phyloP scores from a whole-genome alignment of 768 basidiomycete species.

The Lanmaoa rubissima region DNA sequence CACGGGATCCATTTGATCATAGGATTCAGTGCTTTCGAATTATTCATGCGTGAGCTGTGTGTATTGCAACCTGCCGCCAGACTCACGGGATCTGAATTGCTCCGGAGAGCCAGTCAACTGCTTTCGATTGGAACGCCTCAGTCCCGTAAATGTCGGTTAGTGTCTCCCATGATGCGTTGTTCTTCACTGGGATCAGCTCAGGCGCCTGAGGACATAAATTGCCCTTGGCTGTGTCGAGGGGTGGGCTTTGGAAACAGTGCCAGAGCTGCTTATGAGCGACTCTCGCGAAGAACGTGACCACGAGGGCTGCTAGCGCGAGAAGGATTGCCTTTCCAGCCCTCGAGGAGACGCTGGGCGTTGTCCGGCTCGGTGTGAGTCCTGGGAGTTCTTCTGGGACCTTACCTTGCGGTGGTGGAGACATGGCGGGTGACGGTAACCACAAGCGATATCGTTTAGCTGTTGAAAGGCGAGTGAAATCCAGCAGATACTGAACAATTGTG shows the following conservation, averaged over 20 bases:
- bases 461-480: background rate
- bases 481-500: background rate
- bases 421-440: background rate
- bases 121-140: slow-evolving; percentile 35
- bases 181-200: slow-evolving; percentile 33
- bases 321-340: slow-evolving; percentile 8
- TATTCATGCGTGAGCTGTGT: slow-evolving; percentile 3
- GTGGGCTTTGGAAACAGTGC: background rate
- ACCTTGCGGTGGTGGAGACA: slow-evolving; percentile 10
- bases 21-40: slow-evolving; percentile 46
- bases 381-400: slow-evolving; percentile 14
- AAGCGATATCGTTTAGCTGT: background rate
- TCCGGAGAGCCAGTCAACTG: slow-evolving; percentile 38
- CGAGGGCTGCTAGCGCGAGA: slow-evolving; percentile 19
- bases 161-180: slow-evolving; percentile 33
- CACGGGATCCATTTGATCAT: slow-evolving; percentile 46
- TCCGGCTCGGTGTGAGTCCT: slow-evolving; percentile 6
- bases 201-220: slow-evolving; percentile 37
- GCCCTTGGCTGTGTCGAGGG: background rate
- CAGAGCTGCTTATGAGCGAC: slow-evolving; percentile 3
- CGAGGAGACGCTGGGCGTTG: slow-evolving; percentile 3
- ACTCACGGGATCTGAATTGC: slow-evolving; percentile 43
- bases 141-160: slow-evolving; percentile 33
- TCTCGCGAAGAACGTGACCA: slow-evolving; percentile 13
- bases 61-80: background rate